Base-by-base conservation (phyloP, 2,329 filamentous ascomycete genomes). In the Aulographum hederae region DNA sequence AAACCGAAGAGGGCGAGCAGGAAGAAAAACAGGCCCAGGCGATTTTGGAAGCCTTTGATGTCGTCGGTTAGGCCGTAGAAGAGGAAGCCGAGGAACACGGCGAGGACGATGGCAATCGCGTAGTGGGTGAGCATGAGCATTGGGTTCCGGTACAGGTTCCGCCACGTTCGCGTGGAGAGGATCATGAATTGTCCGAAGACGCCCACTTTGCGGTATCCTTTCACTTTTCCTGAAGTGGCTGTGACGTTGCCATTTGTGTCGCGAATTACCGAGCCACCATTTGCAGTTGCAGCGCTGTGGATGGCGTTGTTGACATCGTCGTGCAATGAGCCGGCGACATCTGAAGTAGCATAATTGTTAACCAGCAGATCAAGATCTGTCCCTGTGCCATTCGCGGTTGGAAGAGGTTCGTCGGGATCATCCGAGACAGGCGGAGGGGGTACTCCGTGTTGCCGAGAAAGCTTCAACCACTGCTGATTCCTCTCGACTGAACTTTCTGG, bases 101-200 rank as follows among this genome's bases (percentile, higher is more conserved):
- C 89, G 4, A 98, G 68, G 0, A 95, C 59, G 37, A 98, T 95
- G 5, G 89, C 84, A 42, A 94, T 95, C 23, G 89, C 89, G 49
- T 95, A 98, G 56, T 98, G 89, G 0, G 85, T 94, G 35, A 98
- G 68, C 89, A 98, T 98, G 37, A 98, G 62, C 69, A 95, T 85
- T 2, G 89, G 89, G 51, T 98, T 94, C 35, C 89, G 75, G 60
- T 98, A 95, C 5, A 98, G 65, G 48, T 98, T 98, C 48, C 79
- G 84, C 86, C 86, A 98, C 0, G 89, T 98, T 28, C 89, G 73
- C 44, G 74, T 68, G 0, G 86, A 92, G 10, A 98, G 63, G 43
- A 98, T 94, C 33, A 75, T 48, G 53, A 98, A 95, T 52, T 98
- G 89, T 27, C 76, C 67, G 6, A 67, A 45, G 41, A 85, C 74